Evolutionary conservation across 371 early-diverging fungal genomes (phyloP), one percentile per base, ranked within the genome.

Genomic region (Quaeritorhiza haematococci): DNA sequence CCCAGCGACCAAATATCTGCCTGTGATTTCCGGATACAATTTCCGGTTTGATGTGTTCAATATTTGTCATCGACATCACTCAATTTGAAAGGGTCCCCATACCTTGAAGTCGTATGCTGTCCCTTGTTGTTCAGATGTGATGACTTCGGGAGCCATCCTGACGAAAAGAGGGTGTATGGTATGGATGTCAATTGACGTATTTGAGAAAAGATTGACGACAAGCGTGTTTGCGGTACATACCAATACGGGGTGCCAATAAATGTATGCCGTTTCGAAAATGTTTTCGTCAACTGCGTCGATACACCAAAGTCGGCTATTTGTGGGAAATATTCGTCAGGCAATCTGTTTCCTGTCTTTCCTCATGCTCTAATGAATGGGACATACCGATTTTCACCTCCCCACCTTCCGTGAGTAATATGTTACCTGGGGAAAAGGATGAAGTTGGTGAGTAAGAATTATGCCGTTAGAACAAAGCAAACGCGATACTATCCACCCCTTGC

Each of bases 131-230:
- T 80, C 78, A 13, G 76, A 71, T n/a, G 76, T 78, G 8, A 79
- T 80, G 28, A 80, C 80, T 58, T 80, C 80, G 4, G 80, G 80
- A 1, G 80, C 78, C 80, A 78, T 80, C 77, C 70, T 67, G 6
- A 4, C 7, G 15, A n/a, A 19, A 5, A 43, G 50, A 3, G 33
- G 3, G 17, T 26, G 4, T n/a, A 19, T 26, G 33, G 2, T n/a
- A 23, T 17, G 19, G 26, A 33, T 21, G 32, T 56, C 26, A 24
- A 5, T 6, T 8, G 7, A n/a, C n/a, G n/a, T n/a, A n/a, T n/a
- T n/a, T n/a, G n/a, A n/a, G n/a, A 28, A 57, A 43, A 33, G 15
- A 19, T 32, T 26, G 19, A 3, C 17, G 26, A 21, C 23, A n/a
- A 54, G 13, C 6, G 24, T 1, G 15, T n/a, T 63, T 4, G 4